Base-by-base conservation (phyloP, 352 stramenopile genomes). In the Phytophthora meadii region DNA sequence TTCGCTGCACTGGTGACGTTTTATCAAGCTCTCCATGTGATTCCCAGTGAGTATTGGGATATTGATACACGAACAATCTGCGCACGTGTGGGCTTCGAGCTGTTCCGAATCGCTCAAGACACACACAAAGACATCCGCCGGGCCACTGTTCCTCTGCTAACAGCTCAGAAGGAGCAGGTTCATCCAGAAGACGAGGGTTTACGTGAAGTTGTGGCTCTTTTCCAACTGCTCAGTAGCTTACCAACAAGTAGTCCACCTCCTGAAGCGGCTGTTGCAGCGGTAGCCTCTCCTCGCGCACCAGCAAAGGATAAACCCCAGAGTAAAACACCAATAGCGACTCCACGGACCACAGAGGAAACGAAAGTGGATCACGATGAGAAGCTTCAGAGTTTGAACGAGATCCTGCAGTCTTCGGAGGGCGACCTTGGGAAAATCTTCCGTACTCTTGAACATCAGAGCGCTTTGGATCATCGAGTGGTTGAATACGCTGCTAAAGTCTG, bases 1-100 rank as follows among this genome's bases (percentile, higher is more conserved):
- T 91, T 89, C 28, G 62, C 77, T 15, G 63, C 79, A 7, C 63
- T 94, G 10, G 71, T 82, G 52, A 89, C 73, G 10, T 74, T 81
- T 17, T 84, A 89, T 24, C 70, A 90, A 53, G 68, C 68, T 9
- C 64, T 76, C 27, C 57, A 70, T 19, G 28, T 65, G 24, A 76
- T 76, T 42, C 53, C 68, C 37, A 27, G 19, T 5, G 40, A 73
- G 2, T 46, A 63, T 25, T 89, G 80, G 80, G 74, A 87, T 5
- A 61, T 65, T 11, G 82, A 91, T 34, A 87, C 81, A 6, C 70
- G 62, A 27, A 84, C 49, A 27, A 81, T 91, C 39, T 68, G 70
- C 34, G 68, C 74, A 50, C 82, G 82, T 22, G 54, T 93, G 22
- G 72, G 68, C 1, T 91, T 89, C 34, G 84, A 93, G 46, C 47